phyloP scores from a whole-genome alignment of 2,329 filamentous ascomycete genomes.

The Aspergillus sergii region DNA sequence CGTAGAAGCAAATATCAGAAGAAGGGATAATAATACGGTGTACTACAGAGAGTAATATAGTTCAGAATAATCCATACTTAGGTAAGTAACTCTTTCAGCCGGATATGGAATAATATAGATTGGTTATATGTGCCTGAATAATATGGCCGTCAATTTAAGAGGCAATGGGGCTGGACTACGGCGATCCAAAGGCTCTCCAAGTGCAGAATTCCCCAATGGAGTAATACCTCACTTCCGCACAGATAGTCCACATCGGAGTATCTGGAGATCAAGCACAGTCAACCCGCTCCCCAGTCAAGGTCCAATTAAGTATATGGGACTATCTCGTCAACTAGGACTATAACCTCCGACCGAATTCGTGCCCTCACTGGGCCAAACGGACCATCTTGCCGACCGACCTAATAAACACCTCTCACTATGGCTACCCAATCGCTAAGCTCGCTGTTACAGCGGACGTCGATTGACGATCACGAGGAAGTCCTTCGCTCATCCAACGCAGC shows the following conservation, averaged over 20 bases:
- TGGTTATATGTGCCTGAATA: neutral
- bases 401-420: slow-evolving; percentile 29
- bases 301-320: neutral
- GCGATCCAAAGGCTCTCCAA: neutral
- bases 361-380: slow-evolving; percentile 7
- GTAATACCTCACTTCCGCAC: slow-evolving; percentile 25
- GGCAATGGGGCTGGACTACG: slow-evolving; percentile 7
- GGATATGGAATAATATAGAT: no score
- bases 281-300: neutral
- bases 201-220: slow-evolving; percentile 23
- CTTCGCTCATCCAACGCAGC: slow-evolving; percentile 60
- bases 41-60: no score
- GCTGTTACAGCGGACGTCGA: slow-evolving; percentile 59
- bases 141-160: neutral
- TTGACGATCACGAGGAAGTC: slow-evolving; percentile 65
- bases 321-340: neutral
- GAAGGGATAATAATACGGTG: neutral
- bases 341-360: neutral
- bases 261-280: neutral
- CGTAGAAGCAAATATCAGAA: neutral
- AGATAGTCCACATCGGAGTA: slow-evolving; percentile 11
- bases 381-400: neutral
- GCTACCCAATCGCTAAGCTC: slow-evolving; percentile 53
- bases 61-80: no score
- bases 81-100: no score